Percentiles rank a stretch among this genome's conserved stretches.
These are phyloP conservation scores for Earliella scabrosa DNA, from an alignment of 1,284 basidiomycete genomes.

Conservation along the genomic window DNA sequence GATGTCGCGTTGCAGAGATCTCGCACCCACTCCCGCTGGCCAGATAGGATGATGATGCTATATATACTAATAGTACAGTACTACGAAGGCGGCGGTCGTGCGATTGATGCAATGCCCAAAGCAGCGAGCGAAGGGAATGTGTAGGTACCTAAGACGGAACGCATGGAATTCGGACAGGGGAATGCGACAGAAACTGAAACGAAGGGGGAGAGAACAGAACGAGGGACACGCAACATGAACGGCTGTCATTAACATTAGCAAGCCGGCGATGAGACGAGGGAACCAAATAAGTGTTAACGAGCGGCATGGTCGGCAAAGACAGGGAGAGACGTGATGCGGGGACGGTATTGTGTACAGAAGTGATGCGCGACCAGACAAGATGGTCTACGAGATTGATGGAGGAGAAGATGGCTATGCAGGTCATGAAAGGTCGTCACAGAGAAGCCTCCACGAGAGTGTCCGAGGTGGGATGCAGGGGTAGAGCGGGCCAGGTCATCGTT, in stretches of 20 bases:
- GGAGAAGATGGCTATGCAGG: conserved; percentile 9
- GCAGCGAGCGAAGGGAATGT: conserved; percentile 19
- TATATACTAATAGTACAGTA: conserved; percentile 27
- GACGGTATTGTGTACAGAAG: conserved; percentile 1
- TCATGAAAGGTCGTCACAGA: conserved; percentile 21
- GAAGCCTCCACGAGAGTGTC: background rate
- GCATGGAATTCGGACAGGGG: conserved; percentile 5
- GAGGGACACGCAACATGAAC: too few relatives aligned
- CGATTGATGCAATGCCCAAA: conserved; percentile 24
- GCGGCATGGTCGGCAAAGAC: conserved; percentile 7
- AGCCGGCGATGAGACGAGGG: background rate
- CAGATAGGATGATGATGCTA: conserved; percentile 10
- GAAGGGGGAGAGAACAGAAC: too few relatives aligned
- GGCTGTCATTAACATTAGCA: conserved; percentile 20
- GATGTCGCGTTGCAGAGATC: too few relatives aligned
- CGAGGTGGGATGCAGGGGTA: background rate
- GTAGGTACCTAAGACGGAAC: conserved; percentile 7
- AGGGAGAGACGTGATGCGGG: conserved; percentile 1
- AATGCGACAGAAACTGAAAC: background rate
- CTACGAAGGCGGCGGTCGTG: conserved; percentile 14
- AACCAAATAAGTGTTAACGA: conserved; percentile 17
- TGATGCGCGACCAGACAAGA: conserved; percentile 2
- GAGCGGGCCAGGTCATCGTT: conserved; percentile 1
- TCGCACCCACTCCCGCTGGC: background rate
- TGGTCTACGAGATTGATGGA: conserved; percentile 6